Evolutionary conservation across 768 basidiomycete species (phyloP).

Genomic region (Chalciporus piperatus): DNA sequence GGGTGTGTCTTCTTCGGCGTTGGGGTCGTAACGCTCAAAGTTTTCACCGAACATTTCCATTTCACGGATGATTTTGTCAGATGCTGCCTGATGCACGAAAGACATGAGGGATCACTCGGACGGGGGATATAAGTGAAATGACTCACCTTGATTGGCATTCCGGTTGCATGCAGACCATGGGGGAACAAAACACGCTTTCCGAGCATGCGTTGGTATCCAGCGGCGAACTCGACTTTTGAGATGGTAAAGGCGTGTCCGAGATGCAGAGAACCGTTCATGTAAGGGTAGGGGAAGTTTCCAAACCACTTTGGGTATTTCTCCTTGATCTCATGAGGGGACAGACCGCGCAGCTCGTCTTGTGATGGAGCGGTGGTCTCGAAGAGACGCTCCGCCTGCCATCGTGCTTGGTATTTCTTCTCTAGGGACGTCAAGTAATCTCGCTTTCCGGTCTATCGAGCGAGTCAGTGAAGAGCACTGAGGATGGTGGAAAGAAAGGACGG

Average conservation of each 20-base stretch:
- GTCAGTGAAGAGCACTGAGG: conserved; percentile 4
- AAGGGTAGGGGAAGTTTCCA: conserved; percentile 93
- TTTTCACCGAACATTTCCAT: conserved; percentile 93
- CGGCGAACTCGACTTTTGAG: conserved; percentile 95
- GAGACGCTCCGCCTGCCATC: conserved; percentile 72
- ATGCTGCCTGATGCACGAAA: conserved; percentile 64
- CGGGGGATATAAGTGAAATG: background rate
- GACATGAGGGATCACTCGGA: background rate
- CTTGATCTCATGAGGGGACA: conserved; percentile 62
- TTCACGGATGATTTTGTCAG: conserved; percentile 97
- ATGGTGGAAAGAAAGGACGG: conserved; percentile 4
- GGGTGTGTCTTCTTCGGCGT: conserved; percentile 44
- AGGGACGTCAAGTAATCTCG: conserved; percentile 82
- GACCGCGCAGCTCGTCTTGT: conserved; percentile 57
- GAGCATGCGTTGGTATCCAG: conserved; percentile 92
- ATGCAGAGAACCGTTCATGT: conserved; percentile 98
- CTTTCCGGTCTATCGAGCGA: conserved; percentile 73
- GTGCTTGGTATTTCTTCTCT: conserved; percentile 80
- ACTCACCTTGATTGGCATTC: conserved; percentile 97
- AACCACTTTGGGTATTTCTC: conserved; percentile 94
- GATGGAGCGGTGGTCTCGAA: conserved; percentile 88
- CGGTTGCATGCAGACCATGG: conserved; percentile 97
- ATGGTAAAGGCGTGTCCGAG: conserved; percentile 98
- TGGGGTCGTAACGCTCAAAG: conserved; percentile 58
- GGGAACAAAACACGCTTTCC: conserved; percentile 95